phyloP scores from a whole-genome alignment of 116 monocot genomes.

The Trichopus zeylanicus region DNA sequence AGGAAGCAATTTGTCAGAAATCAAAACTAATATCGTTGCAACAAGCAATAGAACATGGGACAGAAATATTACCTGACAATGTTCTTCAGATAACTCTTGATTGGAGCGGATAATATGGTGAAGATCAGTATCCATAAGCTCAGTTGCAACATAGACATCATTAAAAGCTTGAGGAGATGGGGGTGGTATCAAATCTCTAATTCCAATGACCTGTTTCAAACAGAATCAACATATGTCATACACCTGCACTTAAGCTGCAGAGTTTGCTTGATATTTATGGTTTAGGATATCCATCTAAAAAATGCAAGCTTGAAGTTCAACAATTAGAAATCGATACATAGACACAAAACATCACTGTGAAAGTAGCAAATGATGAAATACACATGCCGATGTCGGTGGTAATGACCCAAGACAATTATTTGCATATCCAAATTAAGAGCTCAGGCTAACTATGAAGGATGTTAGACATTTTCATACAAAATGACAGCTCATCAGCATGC shows the following conservation, averaged over 20 bases:
- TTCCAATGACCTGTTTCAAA: conserved; percentile 36
- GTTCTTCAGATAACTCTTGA: conserved; percentile 71
- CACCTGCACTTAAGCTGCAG: not conserved
- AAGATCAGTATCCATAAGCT: conserved; percentile 43
- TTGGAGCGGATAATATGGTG: conserved; percentile 72
- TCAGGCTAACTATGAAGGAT: too few species aligned
- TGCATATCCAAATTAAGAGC: too few species aligned
- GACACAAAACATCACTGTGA: not conserved
- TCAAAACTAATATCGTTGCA: not conserved
- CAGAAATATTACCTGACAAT: conserved; percentile 46
- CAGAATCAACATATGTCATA: conserved; percentile 2
- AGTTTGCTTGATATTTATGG: too few species aligned
- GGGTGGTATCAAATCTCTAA: conserved; percentile 43
- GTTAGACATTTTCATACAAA: too few species aligned
- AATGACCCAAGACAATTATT: too few species aligned
- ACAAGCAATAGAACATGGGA: not conserved
- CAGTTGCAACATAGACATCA: conserved; percentile 51
- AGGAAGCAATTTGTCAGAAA: not conserved
- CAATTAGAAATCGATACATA: too few species aligned
- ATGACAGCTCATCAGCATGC: too few species aligned
- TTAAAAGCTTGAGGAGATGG: conserved; percentile 21
- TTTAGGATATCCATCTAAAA: too few species aligned
- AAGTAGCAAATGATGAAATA: too few species aligned
- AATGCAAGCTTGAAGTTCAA: too few species aligned
- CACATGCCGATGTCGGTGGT: too few species aligned